Base-by-base conservation (phyloP, 75 land plant species). In the Isoetes taiwanensis region DNA sequence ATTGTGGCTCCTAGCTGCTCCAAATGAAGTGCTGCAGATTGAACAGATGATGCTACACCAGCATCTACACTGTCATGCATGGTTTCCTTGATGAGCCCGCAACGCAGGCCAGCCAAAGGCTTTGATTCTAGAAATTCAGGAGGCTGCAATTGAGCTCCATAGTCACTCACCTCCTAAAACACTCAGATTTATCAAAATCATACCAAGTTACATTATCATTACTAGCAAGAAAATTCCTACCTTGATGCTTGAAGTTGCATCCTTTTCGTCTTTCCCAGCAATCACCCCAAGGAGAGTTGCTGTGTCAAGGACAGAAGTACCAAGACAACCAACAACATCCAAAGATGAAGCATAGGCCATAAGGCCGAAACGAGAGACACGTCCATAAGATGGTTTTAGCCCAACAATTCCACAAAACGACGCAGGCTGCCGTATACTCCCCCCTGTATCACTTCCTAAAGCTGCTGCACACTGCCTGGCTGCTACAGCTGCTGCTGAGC, bases 331-430 rank as follows among this genome's bases (percentile, higher is more conserved):
- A 43, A 86, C 81, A 35, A 83, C 94, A 75, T 90, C 97, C 57
- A 90, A 67, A 10, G 97, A 90, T 11, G 97, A 90, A 34, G 97
- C 97, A 76, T 79, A 90, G 8, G 97, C 97, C 94, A 90, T 83
- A 6, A 90, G 74, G 1, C 97, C 97, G 75, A 59, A 90, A 54
- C 97, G 75, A 5, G 97, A 90, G 19, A 90, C 82, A 29, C 91
- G 94, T 2, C 97, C 97, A 72, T 90, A 90, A 11, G 97, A 80
- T 28, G 97, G 97, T 61, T 90, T 90, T 38, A 90, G 2, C 8
- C 97, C 97, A 12, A 90, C 97, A 58, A 90, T 85, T 32, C 97
- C 97, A 77, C 97, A 90, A 63, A 90, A 90, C 12, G 94, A 83
- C 38, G 97, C 97, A 31, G 97, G 97, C 69, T 90, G 97, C 59